phyloP scores from a whole-genome alignment of 768 basidiomycete genomes.

The Paxillus ammoniavirescens region DNA sequence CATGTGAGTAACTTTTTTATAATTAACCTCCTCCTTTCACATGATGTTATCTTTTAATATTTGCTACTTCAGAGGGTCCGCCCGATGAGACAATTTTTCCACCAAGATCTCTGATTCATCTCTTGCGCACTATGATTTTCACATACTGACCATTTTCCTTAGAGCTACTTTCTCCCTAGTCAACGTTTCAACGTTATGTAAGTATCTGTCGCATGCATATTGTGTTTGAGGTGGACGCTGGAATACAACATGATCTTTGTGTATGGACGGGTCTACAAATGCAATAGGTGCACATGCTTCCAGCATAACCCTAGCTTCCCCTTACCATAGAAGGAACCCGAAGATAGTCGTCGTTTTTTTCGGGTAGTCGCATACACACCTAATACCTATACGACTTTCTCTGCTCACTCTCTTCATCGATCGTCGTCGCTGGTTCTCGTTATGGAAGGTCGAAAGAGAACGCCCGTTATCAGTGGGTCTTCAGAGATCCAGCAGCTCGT shows the following conservation, averaged over 20 bases:
- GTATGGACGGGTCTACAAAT: too few relatives aligned
- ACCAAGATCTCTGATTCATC: conserved; percentile 68
- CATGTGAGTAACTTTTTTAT: conserved; percentile 15
- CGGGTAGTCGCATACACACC: too few relatives aligned
- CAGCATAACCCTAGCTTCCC: too few relatives aligned
- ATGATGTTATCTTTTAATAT: conserved; percentile 54
- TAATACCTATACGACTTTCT: too few relatives aligned
- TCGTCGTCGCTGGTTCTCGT: background rate
- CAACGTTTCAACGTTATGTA: background rate
- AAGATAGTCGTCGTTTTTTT: too few relatives aligned
- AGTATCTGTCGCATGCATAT: background rate
- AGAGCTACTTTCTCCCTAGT: background rate
- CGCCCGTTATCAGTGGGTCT: conserved; percentile 67
- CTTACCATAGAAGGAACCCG: too few relatives aligned
- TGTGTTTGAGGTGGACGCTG: too few relatives aligned
- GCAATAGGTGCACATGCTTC: too few relatives aligned
- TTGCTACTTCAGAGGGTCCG: conserved; percentile 66
- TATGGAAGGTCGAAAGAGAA: conserved; percentile 30
- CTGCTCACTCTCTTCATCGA: background rate
- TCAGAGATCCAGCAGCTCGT: background rate
- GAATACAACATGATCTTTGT: too few relatives aligned
- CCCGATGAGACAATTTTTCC: conserved; percentile 63
- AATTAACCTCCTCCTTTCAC: background rate
- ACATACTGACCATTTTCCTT: conserved; percentile 7
- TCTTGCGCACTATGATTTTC: background rate